Base-by-base conservation (phyloP, 2,329 filamentous ascomycete species). In the Tolypocladium sp. region DNA sequence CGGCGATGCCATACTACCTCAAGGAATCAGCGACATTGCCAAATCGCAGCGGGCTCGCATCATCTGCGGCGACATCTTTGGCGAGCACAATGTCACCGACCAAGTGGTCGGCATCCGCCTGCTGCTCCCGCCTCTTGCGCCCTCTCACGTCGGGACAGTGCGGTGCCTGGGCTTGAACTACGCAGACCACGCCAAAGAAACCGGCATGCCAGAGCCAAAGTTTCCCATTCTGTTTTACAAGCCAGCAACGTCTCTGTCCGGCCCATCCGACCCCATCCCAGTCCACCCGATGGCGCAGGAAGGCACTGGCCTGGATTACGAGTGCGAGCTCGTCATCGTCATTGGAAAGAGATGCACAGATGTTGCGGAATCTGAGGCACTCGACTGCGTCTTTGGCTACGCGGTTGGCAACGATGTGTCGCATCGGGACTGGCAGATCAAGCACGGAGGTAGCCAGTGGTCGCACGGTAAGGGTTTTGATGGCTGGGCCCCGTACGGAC, bases 361-460 rank as follows among this genome's bases (percentile, higher is more conserved):
- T 68, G 85, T 92, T 15, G 71, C 83, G 1, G 86, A 89, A 72
- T 76, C 77, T 1, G 72, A 82, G 27, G 89, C 89, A 0, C 75
- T 92, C n/a, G 76, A 86, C 57, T 86, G 90, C 66, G 87, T 92
- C 3, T 77, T 91, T 2, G 90, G 90, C 6, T 92, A 92, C 69
- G 79, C 85, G 2, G 82, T 90, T 40, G 88, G 89, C 58, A 90
- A 93, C 72, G 90, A 93, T 70, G 82, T 93, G n/a, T 90, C 86
- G 13, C 88, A 91, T 73, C 84, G 89, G 46, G 87, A 90, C 63
- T 92, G 88, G 86, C 88, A 91, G 73, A 72, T 89, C 61, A 82
- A 85, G 70, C 80, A 78, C 46, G 86, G 86, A 20, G 85, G 85
- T 20, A 81, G 86, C 1, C 88, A 91, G 73, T 90, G 87, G 87